Evolutionary conservation across 441 rosid genomes (phyloP), one percentile per base, ranked within the genome.

Genomic region (Euphorbia corollata): DNA sequence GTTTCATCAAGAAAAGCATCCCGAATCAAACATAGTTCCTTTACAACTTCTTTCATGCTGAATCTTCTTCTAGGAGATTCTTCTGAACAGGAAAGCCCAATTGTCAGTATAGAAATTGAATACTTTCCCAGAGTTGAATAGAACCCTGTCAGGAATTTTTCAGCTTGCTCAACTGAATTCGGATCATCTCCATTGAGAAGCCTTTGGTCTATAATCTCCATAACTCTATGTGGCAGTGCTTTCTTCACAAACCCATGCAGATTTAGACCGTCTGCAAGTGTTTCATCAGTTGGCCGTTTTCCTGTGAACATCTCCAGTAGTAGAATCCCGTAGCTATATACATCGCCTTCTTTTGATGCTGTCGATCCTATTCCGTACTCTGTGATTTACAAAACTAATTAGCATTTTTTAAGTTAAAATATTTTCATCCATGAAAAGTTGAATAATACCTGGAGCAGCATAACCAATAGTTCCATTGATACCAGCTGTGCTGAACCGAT

Each of bases 21-120:
- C 41, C 10, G 27, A 19, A 63, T 47, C 41, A 30, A 63, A 48
- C 24, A 2, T 8, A 72, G 51, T 12, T 67, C 50, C 24, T 16
- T 39, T 32, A 24, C 45, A 5, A 74, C 73, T 12, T 69, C 70
- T 30, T 45, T 59, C 62, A 64, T 69, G n/a, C 47, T 51, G 15
- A 69, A 38, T 32, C 77, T 22, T 11, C 45, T 56, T 56, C 34
- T 39, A 4, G 77, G 77, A 5, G 45, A 61, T 30, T 65, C 57
- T 51, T 1, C 9, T 10, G 67, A 51, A 60, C 70, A 65, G 34
- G 34, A 24, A 12, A 67, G 15, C 13, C 71, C 71, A 18, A 73
- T 24, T 55, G 22, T 66, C 50, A 73, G 51, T 1, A 68, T 12
- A 7, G 71, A 15, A 30, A 67, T 2, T 13, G 45, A 20, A 39